These are phyloP conservation scores for Geotrichum ghanense DNA, from an alignment of 805 yeast genomes.

Conservation along the genomic window DNA sequence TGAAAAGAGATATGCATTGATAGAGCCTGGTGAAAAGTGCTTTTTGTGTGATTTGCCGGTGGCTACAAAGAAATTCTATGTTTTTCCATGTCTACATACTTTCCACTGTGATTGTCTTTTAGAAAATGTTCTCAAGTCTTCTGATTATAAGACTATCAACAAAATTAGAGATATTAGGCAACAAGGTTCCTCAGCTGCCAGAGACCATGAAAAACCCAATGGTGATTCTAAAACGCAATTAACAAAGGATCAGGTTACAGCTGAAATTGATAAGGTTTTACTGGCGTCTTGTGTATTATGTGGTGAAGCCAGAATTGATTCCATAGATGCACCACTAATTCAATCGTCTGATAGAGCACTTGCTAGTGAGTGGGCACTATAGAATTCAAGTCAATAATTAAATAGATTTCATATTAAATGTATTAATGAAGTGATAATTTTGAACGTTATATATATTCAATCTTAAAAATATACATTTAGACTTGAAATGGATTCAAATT, in stretches of 20 bases:
- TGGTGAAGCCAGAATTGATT: constrained; percentile 60
- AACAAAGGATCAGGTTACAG: constrained; percentile 25
- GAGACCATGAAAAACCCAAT: constrained; percentile 15
- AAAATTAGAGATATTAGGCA: constrained; percentile 43
- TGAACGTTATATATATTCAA: no score
- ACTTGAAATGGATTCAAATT: no score
- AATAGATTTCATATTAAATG: no score
- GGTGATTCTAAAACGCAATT: constrained; percentile 16
- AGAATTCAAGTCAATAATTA: constrained; percentile 2
- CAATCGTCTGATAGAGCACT: constrained; percentile 11
- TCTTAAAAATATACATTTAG: no score
- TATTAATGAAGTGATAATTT: no score
- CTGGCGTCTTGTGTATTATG: constrained; percentile 68
- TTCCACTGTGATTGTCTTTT: constrained; percentile 86
- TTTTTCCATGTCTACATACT: constrained; percentile 84
- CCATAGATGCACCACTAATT: constrained; percentile 53
- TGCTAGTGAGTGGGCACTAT: constrained; percentile 7
- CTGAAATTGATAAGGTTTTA: constrained; percentile 37
- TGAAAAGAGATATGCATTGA: constrained; percentile 44
- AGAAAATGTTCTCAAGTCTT: constrained; percentile 43
- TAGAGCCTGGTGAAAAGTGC: constrained; percentile 83
- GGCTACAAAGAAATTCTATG: constrained; percentile 59
- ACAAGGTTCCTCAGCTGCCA: constrained; percentile 17
- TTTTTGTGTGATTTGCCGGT: constrained; percentile 56
- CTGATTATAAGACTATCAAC: constrained; percentile 56